Percentiles rank a stretch among this genome's conserved stretches.
phyloP scores from a whole-genome alignment of 2,329 filamentous ascomycete species.

The Aspergillus floridensis region DNA sequence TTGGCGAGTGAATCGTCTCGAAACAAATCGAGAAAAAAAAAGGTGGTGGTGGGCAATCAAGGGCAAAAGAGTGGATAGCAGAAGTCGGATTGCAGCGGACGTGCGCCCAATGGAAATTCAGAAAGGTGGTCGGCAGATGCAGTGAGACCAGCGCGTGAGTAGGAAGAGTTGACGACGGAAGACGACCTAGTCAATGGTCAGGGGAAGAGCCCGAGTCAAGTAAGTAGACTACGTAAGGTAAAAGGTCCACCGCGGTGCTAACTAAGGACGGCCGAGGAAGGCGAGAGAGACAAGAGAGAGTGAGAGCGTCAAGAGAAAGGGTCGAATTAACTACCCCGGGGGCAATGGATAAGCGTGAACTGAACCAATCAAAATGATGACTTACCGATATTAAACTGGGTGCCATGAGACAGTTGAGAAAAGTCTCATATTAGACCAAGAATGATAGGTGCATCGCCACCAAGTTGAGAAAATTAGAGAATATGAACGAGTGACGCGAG shows the following conservation, averaged over 20 bases:
- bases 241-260: background rate
- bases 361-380: background rate
- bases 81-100: background rate
- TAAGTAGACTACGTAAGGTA: background rate
- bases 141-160: background rate
- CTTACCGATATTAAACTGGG: conserved; percentile 9
- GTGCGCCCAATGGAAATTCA: background rate
- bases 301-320: background rate
- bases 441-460: background rate
- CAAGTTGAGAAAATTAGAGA: background rate
- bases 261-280: background rate
- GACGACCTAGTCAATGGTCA: conserved; percentile 11
- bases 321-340: background rate
- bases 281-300: background rate
- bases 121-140: background rate
- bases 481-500: conserved; percentile 6
- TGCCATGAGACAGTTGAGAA: conserved; percentile 9
- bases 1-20: background rate
- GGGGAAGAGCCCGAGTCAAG: conserved; percentile 8
- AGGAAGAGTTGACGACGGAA: conserved; percentile 2
- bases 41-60: background rate
- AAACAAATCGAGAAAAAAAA: background rate
- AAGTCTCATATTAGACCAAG: conserved; percentile 9
- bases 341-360: background rate
- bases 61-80: conserved; percentile 4